Percentiles rank a stretch among this genome's conserved stretches.
These are phyloP conservation scores for Ichthyophonus hoferi DNA, from an alignment of 208 protist species.

Conservation along the genomic window DNA sequence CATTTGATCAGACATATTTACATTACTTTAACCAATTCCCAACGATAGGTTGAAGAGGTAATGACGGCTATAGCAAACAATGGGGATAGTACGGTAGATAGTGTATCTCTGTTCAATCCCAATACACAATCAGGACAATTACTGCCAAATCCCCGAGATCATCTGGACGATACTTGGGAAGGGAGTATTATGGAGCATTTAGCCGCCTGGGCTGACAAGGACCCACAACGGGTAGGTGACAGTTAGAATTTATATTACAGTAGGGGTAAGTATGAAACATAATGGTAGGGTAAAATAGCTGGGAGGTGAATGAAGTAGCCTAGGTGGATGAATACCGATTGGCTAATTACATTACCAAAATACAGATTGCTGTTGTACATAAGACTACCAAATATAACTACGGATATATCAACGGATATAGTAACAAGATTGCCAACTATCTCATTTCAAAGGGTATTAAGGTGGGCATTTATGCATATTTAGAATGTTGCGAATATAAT, in stretches of 20 bases:
- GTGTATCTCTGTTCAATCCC: not conserved
- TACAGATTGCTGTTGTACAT: not conserved
- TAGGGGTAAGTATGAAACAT: no score
- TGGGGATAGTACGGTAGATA: not conserved
- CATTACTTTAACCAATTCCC: no score
- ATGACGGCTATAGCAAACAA: not conserved
- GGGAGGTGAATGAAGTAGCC: no score
- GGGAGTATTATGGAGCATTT: not conserved
- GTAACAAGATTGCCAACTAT: conserved; percentile 36
- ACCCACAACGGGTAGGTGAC: not conserved
- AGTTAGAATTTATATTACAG: no score
- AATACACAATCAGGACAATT: not conserved
- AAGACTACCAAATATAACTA: not conserved
- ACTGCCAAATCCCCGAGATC: not conserved
- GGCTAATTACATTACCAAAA: no score
- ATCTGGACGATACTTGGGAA: not conserved
- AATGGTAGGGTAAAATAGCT: no score
- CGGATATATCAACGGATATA: not conserved
- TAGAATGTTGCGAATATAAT: no score
- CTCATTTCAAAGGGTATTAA: conserved; percentile 19
- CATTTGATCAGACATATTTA: no score
- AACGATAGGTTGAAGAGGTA: not conserved
- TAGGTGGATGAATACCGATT: no score
- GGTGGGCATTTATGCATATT: not conserved
- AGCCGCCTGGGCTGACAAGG: not conserved